These are phyloP conservation scores for Pythium apleroticum DNA, from an alignment of 352 stramenopile species.

Conservation along the genomic window DNA sequence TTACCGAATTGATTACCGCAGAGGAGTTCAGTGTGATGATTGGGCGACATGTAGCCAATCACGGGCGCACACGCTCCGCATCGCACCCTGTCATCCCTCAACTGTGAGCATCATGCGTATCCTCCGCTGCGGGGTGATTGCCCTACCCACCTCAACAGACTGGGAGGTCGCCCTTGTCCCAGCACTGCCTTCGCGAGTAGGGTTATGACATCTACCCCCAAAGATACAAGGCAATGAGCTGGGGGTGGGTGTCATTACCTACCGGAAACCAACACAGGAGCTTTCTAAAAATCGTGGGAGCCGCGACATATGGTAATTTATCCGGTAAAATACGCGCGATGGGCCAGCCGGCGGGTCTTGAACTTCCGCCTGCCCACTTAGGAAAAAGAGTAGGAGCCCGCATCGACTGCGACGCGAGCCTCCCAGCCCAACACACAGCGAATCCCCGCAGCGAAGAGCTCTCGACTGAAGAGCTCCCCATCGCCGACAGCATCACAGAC, in stretches of 20 bases:
- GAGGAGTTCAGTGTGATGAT: constrained; percentile 1
- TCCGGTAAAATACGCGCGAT: constrained; percentile 11
- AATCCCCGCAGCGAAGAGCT: not conserved
- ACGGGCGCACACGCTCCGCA: constrained; percentile 15
- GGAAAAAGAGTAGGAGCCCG: constrained; percentile 44
- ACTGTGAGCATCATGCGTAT: constrained; percentile 8
- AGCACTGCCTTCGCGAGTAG: constrained; percentile 19
- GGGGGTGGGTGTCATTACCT: constrained; percentile 22
- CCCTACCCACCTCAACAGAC: constrained; percentile 4
- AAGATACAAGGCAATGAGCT: constrained; percentile 20
- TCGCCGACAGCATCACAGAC: not conserved
- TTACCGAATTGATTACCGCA: constrained; percentile 16
- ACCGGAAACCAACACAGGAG: constrained; percentile 27
- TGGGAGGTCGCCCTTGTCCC: constrained; percentile 6
- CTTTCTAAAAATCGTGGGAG: constrained; percentile 20
- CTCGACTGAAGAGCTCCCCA: not conserved
- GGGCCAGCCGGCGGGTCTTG: constrained; percentile 23
- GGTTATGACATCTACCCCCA: constrained; percentile 28
- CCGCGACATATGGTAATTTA: constrained; percentile 27
- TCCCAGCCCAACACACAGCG: not conserved
- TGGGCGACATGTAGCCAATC: constrained; percentile 18
- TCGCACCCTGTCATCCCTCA: constrained; percentile 22
- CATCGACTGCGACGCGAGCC: not conserved
- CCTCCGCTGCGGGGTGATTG: constrained; percentile 8
- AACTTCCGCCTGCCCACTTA: constrained; percentile 52